Conservation (phyloP, 176 grass and related monocot species). For the Hyparrhenia diplandra region DNA sequence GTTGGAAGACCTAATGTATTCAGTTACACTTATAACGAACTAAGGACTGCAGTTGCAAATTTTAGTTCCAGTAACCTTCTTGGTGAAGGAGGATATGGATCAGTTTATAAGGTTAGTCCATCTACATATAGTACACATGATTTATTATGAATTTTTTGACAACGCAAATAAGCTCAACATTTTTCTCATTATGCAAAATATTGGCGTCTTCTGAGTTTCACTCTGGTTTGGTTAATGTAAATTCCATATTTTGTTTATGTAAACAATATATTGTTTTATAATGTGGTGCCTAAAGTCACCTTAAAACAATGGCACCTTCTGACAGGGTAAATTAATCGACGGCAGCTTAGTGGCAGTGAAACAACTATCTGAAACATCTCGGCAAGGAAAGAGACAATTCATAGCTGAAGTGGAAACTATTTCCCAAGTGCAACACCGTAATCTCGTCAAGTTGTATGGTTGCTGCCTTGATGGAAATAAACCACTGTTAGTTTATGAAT, state of each 20-base stretch:
- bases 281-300: slow-evolving; percentile 32
- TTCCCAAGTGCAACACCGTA: slow-evolving; percentile 78
- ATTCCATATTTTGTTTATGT: too few species aligned
- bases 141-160: neutral
- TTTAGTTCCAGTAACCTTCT: slow-evolving; percentile 77
- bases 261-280: neutral
- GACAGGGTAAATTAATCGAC: slow-evolving; percentile 62
- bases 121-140: too few species aligned
- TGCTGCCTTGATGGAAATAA: slow-evolving; percentile 75
- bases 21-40: slow-evolving; percentile 44
- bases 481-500: slow-evolving; percentile 77
- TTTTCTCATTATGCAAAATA: too few species aligned
- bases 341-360: slow-evolving; percentile 69
- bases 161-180: too few species aligned
- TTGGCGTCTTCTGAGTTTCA: neutral
- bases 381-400: slow-evolving; percentile 72
- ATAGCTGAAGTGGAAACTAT: slow-evolving; percentile 77
- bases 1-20: slow-evolving; percentile 59
- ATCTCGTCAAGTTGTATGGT: slow-evolving; percentile 85
- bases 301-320: neutral
- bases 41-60: slow-evolving; percentile 62
- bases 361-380: slow-evolving; percentile 62
- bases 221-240: neutral
- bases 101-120: slow-evolving; percentile 54
- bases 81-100: slow-evolving; percentile 83